Base-by-base conservation (phyloP, 768 basidiomycete species). In the Nidularia sp. region DNA sequence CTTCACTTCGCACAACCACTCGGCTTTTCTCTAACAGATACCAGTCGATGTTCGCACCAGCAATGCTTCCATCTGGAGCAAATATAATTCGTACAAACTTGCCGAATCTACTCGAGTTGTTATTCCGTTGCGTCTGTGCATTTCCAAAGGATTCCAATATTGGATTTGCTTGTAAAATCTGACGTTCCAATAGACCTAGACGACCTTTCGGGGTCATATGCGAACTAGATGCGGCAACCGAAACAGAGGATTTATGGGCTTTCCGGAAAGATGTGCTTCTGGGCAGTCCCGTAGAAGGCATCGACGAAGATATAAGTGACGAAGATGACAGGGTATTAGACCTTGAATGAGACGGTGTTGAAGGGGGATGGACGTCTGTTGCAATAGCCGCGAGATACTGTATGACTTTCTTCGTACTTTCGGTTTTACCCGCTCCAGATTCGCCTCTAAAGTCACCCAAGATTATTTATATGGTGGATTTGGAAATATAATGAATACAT, bases 331-430 rank as follows among this genome's bases (percentile, higher is more conserved):
- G 66, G 1, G 86, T 86, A 2, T 85, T 76, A 3, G 87, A 79
- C 46, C 83, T 83, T 6, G 86, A 81, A 64, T 90, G 88, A 0
- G 87, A 80, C 18, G 79, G 69, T 2, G 76, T 63, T 12, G 76
- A 61, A 6, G 81, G 74, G 13, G 74, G 70, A 60, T 90, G 82
- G 1, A 80, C 75, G 60, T 94, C 91, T 8, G 91, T 84, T 2
- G 97, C 97, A 59, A 98, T 98, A 5, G 97, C 93, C 0, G 97
- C 96, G 41, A 99, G 84, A 70, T 98, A 99, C 67, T 98, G 97
- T 50, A 99, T 99, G 62, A 98, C 96, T 64, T 98, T 98, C 79
- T 99, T 98, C 10, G 90, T 91, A 71, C 96, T 98, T 66, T 98
- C 97, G 2, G 97, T 99, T 77, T 98, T 99, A 43, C 97, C 97